A percentile compares a stretch with the other conserved stretches of the same genome.
Conservation (phyloP, 2,329 filamentous ascomycete species). For the Sclerotinia trifoliorum region DNA sequence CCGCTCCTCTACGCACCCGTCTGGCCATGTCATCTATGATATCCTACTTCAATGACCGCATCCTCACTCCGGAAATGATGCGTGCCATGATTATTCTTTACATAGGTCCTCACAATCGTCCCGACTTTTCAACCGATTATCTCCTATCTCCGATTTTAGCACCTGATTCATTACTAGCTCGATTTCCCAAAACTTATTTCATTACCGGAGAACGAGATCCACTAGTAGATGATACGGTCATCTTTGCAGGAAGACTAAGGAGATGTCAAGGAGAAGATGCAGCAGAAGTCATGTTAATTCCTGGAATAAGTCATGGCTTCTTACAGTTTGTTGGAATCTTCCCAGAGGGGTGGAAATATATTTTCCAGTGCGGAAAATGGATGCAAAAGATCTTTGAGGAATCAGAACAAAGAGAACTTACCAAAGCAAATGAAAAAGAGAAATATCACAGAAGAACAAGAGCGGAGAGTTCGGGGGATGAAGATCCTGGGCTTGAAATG, state of each 20-base stretch:
- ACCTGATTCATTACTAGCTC: conserved; percentile 75
- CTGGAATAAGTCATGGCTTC: conserved; percentile 90
- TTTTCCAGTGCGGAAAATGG: conserved; percentile 77
- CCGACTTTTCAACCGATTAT: conserved; percentile 89
- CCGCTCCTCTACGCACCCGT: conserved; percentile 70
- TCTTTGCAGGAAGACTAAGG: conserved; percentile 86
- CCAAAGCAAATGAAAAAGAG: conserved; percentile 28
- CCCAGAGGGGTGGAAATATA: conserved; percentile 85
- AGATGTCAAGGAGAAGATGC: conserved; percentile 75
- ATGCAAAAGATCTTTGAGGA: conserved; percentile 74
- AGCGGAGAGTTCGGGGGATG: conserved; percentile 56
- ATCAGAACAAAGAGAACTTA: conserved; percentile 42
- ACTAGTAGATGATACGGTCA: conserved; percentile 92
- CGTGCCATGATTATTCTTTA: conserved; percentile 98
- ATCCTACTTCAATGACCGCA: conserved; percentile 94
- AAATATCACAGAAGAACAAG: conserved; percentile 30
- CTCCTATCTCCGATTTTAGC: conserved; percentile 86
- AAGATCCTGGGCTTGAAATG: conserved; percentile 82
- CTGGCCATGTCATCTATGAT: conserved; percentile 96
- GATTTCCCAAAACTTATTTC: conserved; percentile 94
- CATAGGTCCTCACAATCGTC: conserved; percentile 87
- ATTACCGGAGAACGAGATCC: conserved; percentile 94
- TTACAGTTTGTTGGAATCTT: conserved; percentile 87
- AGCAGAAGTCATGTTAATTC: conserved; percentile 80
- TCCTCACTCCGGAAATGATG: conserved; percentile 97